These are phyloP conservation scores for Geotrichum bryndzae DNA, from an alignment of 1,139 yeast species.

Conservation along the genomic window DNA sequence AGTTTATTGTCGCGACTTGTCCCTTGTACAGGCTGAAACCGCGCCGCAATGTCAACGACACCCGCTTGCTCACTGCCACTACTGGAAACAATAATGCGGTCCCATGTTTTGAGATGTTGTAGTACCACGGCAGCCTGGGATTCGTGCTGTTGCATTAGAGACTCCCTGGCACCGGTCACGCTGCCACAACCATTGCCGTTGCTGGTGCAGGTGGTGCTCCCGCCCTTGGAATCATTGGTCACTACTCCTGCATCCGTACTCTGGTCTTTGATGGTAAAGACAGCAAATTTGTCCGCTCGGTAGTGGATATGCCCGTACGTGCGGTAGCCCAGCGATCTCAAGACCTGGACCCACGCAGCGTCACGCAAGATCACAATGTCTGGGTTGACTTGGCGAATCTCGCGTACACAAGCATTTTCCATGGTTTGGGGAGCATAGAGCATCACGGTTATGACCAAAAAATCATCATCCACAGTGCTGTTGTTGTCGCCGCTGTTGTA, in stretches of 20 bases:
- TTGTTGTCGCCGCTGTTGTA: neutral
- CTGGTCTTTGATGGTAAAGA: neutral
- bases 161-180: neutral
- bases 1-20: neutral
- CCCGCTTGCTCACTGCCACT: neutral
- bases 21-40: slow-evolving; percentile 1
- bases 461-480: neutral
- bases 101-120: neutral
- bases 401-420: neutral
- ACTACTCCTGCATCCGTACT: neutral
- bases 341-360: slow-evolving; percentile 3
- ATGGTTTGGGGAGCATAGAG: slow-evolving; percentile 1
- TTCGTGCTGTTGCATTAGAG: neutral
- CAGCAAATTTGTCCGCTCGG: neutral
- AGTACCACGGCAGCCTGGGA: neutral
- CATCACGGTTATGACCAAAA: neutral
- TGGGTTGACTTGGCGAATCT: slow-evolving; percentile 5
- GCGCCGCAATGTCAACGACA: neutral
- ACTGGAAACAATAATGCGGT: neutral
- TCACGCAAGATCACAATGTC: slow-evolving; percentile 10
- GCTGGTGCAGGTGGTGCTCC: neutral
- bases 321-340: neutral
- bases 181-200: neutral
- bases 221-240: neutral
- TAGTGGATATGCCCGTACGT: neutral